A percentile compares a stretch with the other conserved stretches of the same genome.
phyloP scores from a whole-genome alignment of 495 filamentous ascomycete genomes.

The Entonaema liquescens region DNA sequence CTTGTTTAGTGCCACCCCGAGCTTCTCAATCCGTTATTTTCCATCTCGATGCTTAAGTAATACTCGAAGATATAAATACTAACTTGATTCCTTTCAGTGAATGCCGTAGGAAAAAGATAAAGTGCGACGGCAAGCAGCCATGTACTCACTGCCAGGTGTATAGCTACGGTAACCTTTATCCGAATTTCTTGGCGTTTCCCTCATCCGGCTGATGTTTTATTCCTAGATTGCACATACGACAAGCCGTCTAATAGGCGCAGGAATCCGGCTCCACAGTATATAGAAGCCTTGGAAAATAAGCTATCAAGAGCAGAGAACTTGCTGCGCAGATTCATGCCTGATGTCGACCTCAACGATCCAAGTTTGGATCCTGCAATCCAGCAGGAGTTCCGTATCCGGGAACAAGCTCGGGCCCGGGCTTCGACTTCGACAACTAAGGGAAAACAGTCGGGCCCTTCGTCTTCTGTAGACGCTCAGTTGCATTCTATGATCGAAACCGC shows the following conservation, averaged over 20 bases:
- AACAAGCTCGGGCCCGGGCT: constrained; percentile 52
- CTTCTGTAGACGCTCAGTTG: constrained; percentile 71
- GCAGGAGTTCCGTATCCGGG: constrained; percentile 62
- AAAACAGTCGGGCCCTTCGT: constrained; percentile 50
- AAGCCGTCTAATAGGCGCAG: constrained; percentile 95
- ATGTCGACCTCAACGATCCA: constrained; percentile 85
- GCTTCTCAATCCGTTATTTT: neutral
- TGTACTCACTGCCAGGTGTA: constrained; percentile 98
- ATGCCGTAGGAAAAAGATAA: constrained; percentile 97
- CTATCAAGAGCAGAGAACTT: constrained; percentile 86
- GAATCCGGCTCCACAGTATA: constrained; percentile 94
- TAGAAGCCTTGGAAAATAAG: constrained; percentile 87
- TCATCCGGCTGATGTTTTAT: constrained; percentile 46
- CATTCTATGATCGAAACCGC: constrained; percentile 95
- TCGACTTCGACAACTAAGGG: constrained; percentile 46
- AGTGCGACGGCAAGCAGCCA: constrained; percentile 97
- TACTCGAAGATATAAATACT: constrained; percentile 5
- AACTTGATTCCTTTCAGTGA: constrained; percentile 56
- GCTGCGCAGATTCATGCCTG: constrained; percentile 80
- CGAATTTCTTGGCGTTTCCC: constrained; percentile 8
- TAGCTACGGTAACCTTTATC: constrained; percentile 81
- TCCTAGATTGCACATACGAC: constrained; percentile 93
- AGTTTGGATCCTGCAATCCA: constrained; percentile 74
- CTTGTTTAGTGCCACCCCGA: neutral
- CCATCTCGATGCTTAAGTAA: neutral